Conservation (phyloP, 2,329 filamentous ascomycete species). For the Aureobasidium sp. region DNA sequence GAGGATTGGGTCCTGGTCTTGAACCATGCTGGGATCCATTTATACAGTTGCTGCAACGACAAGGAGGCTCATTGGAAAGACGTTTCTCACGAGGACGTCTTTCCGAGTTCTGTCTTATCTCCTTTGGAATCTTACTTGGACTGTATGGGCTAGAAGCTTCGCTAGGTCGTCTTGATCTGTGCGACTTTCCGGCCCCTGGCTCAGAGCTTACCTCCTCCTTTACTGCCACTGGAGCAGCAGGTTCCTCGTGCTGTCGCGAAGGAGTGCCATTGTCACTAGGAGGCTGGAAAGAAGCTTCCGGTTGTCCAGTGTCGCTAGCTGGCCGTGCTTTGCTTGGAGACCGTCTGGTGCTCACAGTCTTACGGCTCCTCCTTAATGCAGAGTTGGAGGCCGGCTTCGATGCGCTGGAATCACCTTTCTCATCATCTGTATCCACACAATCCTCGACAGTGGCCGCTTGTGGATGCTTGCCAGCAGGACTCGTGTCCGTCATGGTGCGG, state of each 20-base stretch:
- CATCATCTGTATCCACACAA: background rate
- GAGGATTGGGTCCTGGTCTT: background rate
- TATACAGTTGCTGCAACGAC: background rate
- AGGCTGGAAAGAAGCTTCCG: background rate
- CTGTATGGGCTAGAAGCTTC: background rate
- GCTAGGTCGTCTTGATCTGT: background rate
- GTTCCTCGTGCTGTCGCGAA: background rate
- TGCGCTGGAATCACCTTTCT: conserved; percentile 1
- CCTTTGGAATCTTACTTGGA: background rate
- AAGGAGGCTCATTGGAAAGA: background rate
- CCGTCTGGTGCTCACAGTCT: background rate
- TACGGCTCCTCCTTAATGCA: background rate
- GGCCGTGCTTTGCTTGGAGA: background rate
- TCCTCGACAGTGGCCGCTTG: background rate
- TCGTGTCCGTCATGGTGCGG: conserved; percentile 2
- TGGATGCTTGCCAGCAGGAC: background rate
- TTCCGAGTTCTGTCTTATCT: background rate
- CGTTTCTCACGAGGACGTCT: background rate
- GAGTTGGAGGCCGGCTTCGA: conserved; percentile 8
- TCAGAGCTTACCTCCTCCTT: conserved; percentile 2
- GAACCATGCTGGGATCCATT: background rate
- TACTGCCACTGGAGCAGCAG: background rate
- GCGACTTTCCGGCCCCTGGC: background rate
- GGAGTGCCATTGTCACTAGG: background rate
- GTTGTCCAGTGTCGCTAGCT: background rate